Base-by-base conservation (phyloP, 139 green algal genomes). In the Chlorella sp. region DNA sequence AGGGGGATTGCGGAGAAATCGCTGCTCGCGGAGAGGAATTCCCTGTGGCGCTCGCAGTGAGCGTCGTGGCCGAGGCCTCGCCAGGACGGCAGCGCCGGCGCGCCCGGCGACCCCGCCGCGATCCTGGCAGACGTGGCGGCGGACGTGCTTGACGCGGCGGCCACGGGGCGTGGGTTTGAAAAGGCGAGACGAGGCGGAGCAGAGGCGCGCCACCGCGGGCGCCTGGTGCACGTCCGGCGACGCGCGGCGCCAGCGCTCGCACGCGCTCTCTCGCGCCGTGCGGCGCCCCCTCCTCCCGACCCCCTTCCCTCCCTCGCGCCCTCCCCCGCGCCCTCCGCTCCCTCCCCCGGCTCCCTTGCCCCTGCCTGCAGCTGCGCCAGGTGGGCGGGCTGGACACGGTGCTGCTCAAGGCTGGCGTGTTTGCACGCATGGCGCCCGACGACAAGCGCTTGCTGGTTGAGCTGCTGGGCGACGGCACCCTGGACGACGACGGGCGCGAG, bases 371-470 rank as follows among this genome's bases (percentile, higher is more conserved):
- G 72, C 72, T 91, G 69, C 51, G 85, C 65, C 46, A 88, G 66
- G 62, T 90, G 53, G 85, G 81, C 80, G 43, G 90, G 88, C 3
- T 74, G 73, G 77, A 27, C 88, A 95, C 83, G 64, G 94, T 55
- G 74, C 93, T 74, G 79, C 79, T 23, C 73, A 78, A 33, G 67
- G 81, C 21, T 41, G 59, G 93, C 87, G 93, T 97, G 60, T 97
- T 93, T 83, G 92, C 93, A n/a, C 84, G 93, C 45, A 90, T 92
- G 67, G 90, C 88, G 3, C 93, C 95, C 25, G 93, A 98, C 67
- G 93, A 99, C 81, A 99, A 98, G 84, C 78, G 90, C 33, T 87
- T 97, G 38, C 72, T 98, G 23, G 84, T 84, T 27, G 83, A 87
- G 56, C 89, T 97, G 68, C 86, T 94, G 38, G 77, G 65, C 31